phyloP scores from a whole-genome alignment of 2,329 filamentous ascomycete species.

The Colletotrichum aenigma region DNA sequence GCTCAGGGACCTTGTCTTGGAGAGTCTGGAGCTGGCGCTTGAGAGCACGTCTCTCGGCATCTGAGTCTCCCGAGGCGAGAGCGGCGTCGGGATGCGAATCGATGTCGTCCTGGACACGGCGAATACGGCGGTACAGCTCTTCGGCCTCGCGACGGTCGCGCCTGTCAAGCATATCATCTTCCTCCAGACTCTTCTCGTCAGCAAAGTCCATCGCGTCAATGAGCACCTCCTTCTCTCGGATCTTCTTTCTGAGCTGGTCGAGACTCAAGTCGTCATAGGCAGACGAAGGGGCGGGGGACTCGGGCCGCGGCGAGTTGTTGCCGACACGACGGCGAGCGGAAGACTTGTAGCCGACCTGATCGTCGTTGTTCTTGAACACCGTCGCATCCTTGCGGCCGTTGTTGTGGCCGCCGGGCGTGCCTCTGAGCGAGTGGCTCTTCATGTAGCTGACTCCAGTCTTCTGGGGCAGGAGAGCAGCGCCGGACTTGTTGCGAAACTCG shows the following conservation, averaged over 20 bases:
- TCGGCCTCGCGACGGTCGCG: constrained; percentile 91
- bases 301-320: constrained; percentile 78
- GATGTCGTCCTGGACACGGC: constrained; percentile 92
- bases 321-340: constrained; percentile 88
- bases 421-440: constrained; percentile 91
- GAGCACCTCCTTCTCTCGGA: constrained; percentile 91
- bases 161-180: constrained; percentile 90
- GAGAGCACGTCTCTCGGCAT: constrained; percentile 83
- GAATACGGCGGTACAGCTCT: constrained; percentile 89
- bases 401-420: constrained; percentile 59
- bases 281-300: constrained; percentile 71
- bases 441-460: constrained; percentile 98
- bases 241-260: constrained; percentile 90
- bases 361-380: constrained; percentile 95
- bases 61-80: constrained; percentile 75
- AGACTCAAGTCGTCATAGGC: constrained; percentile 82
- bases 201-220: constrained; percentile 96
- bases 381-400: constrained; percentile 88
- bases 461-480: constrained; percentile 89
- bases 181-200: constrained; percentile 86
- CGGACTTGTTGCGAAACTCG: constrained; percentile 84
- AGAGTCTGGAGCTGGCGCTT: constrained; percentile 89
- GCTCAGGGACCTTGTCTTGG: constrained; percentile 87
- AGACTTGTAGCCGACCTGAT: constrained; percentile 89
- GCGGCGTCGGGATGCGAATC: constrained; percentile 84